Evolutionary conservation across 305 asterid species (phyloP).

Genomic region (Caryopteris hybrid): DNA sequence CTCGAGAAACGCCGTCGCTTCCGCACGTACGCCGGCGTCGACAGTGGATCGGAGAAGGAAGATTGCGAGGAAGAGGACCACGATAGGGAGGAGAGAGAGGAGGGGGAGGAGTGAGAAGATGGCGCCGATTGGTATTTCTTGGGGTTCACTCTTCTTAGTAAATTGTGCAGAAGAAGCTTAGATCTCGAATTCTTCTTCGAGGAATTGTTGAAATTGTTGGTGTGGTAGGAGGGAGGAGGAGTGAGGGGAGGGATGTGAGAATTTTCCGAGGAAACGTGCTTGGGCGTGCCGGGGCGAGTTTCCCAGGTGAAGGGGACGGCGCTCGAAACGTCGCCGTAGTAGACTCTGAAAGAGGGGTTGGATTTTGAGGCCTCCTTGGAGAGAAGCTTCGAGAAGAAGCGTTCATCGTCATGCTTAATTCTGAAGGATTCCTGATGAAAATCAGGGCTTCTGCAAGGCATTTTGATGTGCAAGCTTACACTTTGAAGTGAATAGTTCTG

Average conservation of each 20-base stretch:
- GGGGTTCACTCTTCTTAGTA: conserved; percentile 29
- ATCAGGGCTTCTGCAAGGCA: conserved; percentile 20
- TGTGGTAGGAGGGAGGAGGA: conserved; percentile 63
- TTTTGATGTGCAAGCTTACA: background rate
- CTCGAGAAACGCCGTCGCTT: conserved; percentile 37
- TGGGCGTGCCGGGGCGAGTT: conserved; percentile 70
- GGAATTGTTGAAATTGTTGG: conserved; percentile 9
- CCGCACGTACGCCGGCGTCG: conserved; percentile 24
- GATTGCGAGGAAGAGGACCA: conserved; percentile 39
- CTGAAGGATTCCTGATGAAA: conserved; percentile 35
- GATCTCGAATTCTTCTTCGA: conserved; percentile 28
- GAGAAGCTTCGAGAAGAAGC: conserved; percentile 42
- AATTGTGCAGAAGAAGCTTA: conserved; percentile 24
- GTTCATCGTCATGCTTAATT: conserved; percentile 40
- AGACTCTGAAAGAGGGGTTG: conserved; percentile 53
- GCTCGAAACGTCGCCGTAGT: conserved; percentile 49
- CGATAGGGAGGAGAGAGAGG: conserved; percentile 29
- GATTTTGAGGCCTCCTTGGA: conserved; percentile 47
- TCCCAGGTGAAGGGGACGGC: conserved; percentile 81
- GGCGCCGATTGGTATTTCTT: conserved; percentile 20
- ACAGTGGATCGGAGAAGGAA: conserved; percentile 27
- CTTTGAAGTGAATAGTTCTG: background rate
- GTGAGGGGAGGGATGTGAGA: conserved; percentile 53
- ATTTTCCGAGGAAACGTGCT: conserved; percentile 27
- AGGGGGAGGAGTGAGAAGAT: conserved; percentile 25